Conservation (phyloP, 176 grass and related monocot species). For the Aegilops umbellulata region DNA sequence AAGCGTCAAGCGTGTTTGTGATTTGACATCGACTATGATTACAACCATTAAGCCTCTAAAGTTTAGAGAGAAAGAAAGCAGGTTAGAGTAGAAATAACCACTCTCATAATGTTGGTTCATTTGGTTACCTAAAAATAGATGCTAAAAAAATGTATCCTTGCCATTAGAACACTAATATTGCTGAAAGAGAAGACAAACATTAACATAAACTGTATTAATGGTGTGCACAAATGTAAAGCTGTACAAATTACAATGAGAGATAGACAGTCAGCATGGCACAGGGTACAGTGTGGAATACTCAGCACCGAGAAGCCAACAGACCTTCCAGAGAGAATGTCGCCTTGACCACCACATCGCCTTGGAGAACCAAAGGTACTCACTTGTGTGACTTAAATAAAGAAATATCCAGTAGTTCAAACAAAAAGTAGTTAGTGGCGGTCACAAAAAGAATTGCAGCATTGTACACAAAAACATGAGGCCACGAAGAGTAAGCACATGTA, state of each 20-base stretch:
- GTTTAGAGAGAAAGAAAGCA: not conserved
- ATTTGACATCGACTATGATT: not conserved
- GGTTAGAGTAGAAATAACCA: not conserved
- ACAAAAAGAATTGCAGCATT: not conserved
- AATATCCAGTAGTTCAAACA: slow-evolving; percentile 20
- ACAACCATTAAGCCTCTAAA: not conserved
- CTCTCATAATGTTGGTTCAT: not conserved
- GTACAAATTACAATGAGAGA: not conserved
- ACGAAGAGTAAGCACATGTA: not conserved
- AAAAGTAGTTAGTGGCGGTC: not conserved
- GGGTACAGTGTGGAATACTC: not conserved
- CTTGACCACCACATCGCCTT: slow-evolving; percentile 95
- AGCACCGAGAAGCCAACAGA: slow-evolving; percentile 9
- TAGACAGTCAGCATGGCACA: not conserved
- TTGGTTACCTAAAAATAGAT: not conserved
- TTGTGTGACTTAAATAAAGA: slow-evolving; percentile 54
- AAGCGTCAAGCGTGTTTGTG: not conserved
- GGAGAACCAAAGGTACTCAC: slow-evolving; percentile 90
- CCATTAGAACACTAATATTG: not conserved
- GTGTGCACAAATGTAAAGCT: not conserved
- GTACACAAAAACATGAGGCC: not conserved
- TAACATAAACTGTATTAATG: not conserved
- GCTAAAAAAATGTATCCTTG: not conserved
- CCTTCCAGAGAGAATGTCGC: slow-evolving; percentile 97
- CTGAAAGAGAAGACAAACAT: not conserved